Evolutionary conservation across 2,329 filamentous ascomycete genomes (phyloP).

Genomic region (Pseudopyrenochaeta lycopersici): DNA sequence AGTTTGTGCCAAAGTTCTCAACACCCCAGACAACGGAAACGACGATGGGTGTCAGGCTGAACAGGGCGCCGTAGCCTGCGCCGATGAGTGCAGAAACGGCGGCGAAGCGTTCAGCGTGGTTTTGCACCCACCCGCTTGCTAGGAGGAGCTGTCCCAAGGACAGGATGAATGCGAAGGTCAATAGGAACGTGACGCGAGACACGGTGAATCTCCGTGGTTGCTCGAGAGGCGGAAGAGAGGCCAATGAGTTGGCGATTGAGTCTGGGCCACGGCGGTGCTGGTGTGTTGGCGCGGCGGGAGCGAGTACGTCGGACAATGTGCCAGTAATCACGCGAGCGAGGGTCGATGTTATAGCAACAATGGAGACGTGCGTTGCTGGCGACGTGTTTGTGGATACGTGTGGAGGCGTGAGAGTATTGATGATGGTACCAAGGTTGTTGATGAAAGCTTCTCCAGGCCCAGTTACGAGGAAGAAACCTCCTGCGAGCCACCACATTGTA

Average conservation of each 20-base stretch:
- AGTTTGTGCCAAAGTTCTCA: constrained; percentile 98
- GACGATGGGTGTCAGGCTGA: constrained; percentile 88
- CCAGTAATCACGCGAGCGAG: constrained; percentile 90
- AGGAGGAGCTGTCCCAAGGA: constrained; percentile 81
- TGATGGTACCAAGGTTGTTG: constrained; percentile 95
- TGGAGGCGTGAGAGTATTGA: constrained; percentile 80
- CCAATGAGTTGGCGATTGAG: constrained; percentile 53
- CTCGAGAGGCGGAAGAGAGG: constrained; percentile 39
- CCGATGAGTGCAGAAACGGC: constrained; percentile 85
- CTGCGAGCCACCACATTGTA: constrained; percentile 95
- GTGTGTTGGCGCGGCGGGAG: constrained; percentile 63
- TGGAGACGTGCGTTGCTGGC: constrained; percentile 88
- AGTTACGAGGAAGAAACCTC: constrained; percentile 90
- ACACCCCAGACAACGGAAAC: constrained; percentile 98
- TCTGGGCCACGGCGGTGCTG: constrained; percentile 63
- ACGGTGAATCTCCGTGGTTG: constrained; percentile 61
- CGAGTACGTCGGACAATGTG: constrained; percentile 86
- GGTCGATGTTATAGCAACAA: constrained; percentile 89
- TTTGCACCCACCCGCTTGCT: constrained; percentile 77
- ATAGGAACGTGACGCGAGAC: constrained; percentile 81
- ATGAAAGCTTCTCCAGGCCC: constrained; percentile 98
- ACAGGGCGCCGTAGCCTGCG: constrained; percentile 90
- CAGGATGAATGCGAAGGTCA: constrained; percentile 83
- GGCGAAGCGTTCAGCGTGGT: constrained; percentile 82
- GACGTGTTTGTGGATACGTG: constrained; percentile 67